Conservation (phyloP, 78 protist species). For the Dictyostelium capitatum region DNA sequence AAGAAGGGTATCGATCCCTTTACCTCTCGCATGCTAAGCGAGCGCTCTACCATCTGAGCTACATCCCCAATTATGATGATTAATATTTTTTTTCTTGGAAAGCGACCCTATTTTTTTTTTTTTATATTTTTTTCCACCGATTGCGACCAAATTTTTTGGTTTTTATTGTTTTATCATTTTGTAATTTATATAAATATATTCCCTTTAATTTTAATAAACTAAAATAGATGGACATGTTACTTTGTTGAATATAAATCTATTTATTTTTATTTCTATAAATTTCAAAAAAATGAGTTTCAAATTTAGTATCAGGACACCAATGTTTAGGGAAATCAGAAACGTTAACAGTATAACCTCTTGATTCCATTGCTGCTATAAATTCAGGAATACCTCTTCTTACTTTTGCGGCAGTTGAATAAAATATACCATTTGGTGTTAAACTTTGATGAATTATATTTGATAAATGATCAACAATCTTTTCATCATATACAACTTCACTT, state of each 20-base stretch:
- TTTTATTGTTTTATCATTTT: too few species aligned
- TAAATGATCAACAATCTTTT: slow-evolving; percentile 35
- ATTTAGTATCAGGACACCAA: slow-evolving; percentile 55
- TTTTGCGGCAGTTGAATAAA: slow-evolving; percentile 32
- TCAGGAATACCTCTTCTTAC: slow-evolving; percentile 58
- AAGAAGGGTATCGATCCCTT: slow-evolving; percentile 96
- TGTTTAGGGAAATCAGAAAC: slow-evolving; percentile 29
- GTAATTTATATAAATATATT: too few species aligned
- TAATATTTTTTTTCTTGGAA: too few species aligned
- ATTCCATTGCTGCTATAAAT: slow-evolving; percentile 38
- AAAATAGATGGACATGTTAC: too few species aligned
- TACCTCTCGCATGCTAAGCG: slow-evolving; percentile 98
- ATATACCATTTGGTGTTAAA: slow-evolving; percentile 24
- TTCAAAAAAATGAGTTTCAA: slow-evolving; percentile 38
- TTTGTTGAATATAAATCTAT: too few species aligned
- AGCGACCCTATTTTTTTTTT: too few species aligned
- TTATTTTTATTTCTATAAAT: slow-evolving; percentile 14
- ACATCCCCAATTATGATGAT: slow-evolving; percentile 50
- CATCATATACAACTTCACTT: slow-evolving; percentile 58
- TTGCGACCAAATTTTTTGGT: too few species aligned
- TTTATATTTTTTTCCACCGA: too few species aligned
- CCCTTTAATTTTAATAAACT: too few species aligned
- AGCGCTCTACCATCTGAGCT: slow-evolving; percentile 97
- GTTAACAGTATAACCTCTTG: slow-evolving; percentile 23
- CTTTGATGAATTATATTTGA: slow-evolving; percentile 39